These are phyloP conservation scores for Cymodocea nodosa DNA, from an alignment of 116 monocot genomes.

Conservation along the genomic window DNA sequence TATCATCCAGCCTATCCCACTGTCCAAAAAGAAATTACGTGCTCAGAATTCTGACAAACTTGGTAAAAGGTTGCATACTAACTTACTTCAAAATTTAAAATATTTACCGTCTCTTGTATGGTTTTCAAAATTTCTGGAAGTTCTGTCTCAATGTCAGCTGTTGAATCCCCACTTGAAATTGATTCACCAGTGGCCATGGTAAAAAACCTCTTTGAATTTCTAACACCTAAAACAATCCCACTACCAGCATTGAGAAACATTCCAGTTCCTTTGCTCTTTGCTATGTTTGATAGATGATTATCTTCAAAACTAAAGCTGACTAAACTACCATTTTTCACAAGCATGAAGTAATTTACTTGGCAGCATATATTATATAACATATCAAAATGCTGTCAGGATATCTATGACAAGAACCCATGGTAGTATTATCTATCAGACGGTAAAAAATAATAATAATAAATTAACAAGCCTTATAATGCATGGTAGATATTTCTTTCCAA, in stretches of 20 bases:
- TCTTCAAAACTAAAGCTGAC: no score
- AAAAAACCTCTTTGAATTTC: conserved; percentile 16
- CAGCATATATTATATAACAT: no score
- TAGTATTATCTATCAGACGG: no score
- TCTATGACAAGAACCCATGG: no score
- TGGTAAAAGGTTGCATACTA: background rate
- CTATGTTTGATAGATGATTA: no score
- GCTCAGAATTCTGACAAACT: background rate
- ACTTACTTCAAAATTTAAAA: background rate
- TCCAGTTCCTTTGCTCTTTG: background rate
- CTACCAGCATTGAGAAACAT: background rate
- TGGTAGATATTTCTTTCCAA: no score
- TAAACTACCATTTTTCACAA: no score
- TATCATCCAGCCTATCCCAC: conserved; percentile 82
- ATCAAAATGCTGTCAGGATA: no score
- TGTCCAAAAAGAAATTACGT: conserved; percentile 11
- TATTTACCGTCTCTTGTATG: conserved; percentile 46
- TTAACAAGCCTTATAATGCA: no score
- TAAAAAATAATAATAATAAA: no score
- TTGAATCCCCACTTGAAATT: conserved; percentile 4
- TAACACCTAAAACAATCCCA: conserved; percentile 5
- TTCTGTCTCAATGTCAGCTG: conserved; percentile 38
- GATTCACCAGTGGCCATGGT: conserved; percentile 49
- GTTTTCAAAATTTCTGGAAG: conserved; percentile 51
- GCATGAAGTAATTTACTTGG: no score